These are phyloP conservation scores for Alternaria postmessia DNA, from an alignment of 2,329 filamentous ascomycete species.

Conservation along the genomic window DNA sequence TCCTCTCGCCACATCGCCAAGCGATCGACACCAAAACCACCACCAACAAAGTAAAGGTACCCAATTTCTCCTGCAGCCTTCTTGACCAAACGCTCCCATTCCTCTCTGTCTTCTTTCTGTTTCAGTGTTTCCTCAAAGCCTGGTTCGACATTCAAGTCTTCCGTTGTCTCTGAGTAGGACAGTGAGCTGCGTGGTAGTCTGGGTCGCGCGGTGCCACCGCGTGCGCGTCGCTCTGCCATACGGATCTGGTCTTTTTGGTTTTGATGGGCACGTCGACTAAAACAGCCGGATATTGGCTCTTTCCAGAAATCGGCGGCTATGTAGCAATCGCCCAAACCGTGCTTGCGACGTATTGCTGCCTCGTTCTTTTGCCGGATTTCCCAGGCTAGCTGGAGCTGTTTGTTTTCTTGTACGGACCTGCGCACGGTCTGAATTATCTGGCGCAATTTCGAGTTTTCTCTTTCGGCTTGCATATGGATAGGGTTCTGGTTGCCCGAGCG, in stretches of 20 bases:
- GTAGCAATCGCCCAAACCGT: slow-evolving; percentile 22
- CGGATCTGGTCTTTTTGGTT: slow-evolving; percentile 10
- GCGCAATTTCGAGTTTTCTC: slow-evolving; percentile 12
- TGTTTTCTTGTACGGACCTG: not conserved
- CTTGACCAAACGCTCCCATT: slow-evolving; percentile 17
- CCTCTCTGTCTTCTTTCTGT: slow-evolving; percentile 20
- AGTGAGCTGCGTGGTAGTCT: slow-evolving; percentile 32
- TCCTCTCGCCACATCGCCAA: slow-evolving; percentile 27
- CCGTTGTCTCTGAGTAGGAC: slow-evolving; percentile 25
- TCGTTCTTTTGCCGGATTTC: slow-evolving; percentile 27
- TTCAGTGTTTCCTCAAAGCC: slow-evolving; percentile 14
- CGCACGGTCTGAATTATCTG: slow-evolving; percentile 22
- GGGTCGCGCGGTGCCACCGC: slow-evolving; percentile 21
- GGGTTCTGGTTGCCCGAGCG: slow-evolving; percentile 2
- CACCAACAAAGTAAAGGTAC: slow-evolving; percentile 39
- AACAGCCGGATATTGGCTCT: slow-evolving; percentile 21
- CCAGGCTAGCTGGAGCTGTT: slow-evolving; percentile 18
- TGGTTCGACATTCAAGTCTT: slow-evolving; percentile 25
- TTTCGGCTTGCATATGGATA: not conserved
- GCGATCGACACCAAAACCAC: slow-evolving; percentile 5
- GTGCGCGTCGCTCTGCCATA: slow-evolving; percentile 20
- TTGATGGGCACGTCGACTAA: slow-evolving; percentile 12
- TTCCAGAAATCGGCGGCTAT: slow-evolving; percentile 31
- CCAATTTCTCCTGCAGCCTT: slow-evolving; percentile 34
- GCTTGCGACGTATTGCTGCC: slow-evolving; percentile 32